Evolutionary conservation across 2,329 filamentous ascomycete species (phyloP), one percentile per base, ranked within the genome.

Genomic region (Alternaria sp.): DNA sequence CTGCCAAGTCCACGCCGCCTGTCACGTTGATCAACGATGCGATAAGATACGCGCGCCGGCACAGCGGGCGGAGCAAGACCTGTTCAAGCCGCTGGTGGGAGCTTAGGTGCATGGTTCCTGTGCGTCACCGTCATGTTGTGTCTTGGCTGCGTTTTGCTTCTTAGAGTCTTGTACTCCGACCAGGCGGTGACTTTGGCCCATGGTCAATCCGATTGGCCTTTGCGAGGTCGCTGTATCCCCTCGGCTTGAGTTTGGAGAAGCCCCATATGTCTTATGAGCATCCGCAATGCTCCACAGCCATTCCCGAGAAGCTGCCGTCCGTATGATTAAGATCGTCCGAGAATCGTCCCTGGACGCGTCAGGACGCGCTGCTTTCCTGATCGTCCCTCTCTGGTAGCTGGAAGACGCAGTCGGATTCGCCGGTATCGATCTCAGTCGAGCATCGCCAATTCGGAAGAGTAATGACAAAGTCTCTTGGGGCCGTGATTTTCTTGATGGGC

Each of bases 1-100:
- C 23, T 62, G 66, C 68, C 69, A 70, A 71, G 69, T 40, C 51
- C 47, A 45, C 54, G 59, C 51, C 50, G 61, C 32, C 52, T 54
- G 59, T 69, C 68, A 70, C 66, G 68, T 70, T 70, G 61, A 50
- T 62, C 45, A 62, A 58, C 40, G 52, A 21, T 28, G 62, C 57
- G 62, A 60, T 62, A 45, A 59, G 64, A 69, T 65, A 66, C 64
- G 68, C 49, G 57, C 54, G 36, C 51, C 15, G 50, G 50, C 9
- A 59, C 46, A 49, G 19, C 45, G 28, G 43, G 52, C 63, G 32
- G 52, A 28, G 49, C 64, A 49, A 43, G 56, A 57, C 30, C 9
- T 51, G 26, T 56, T 59, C 54, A 49, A 66, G 47, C 32, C 46
- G 55, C 30, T 28, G 1, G 32, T 47, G 36, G 43, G 17, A 25